A percentile compares a stretch with the other conserved stretches of the same genome.
Conservation (phyloP, 257 asterid genomes). For the Dorcoceras hygrometricum region DNA sequence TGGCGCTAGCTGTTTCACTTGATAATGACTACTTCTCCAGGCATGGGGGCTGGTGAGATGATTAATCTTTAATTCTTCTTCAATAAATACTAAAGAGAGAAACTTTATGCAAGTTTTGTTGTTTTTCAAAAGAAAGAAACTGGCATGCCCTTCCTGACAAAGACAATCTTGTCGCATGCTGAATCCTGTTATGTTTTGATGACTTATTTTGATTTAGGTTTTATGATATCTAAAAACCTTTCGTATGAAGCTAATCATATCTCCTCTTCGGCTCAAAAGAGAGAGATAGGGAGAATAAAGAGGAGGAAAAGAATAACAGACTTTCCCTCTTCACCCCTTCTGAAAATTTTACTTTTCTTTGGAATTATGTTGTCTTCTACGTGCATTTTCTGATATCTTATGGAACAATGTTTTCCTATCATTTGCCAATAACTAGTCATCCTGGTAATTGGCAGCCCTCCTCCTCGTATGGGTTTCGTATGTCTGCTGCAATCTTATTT, state of each 20-base stretch:
- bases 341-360: too few relatives aligned
- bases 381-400: too few relatives aligned
- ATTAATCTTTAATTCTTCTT: not conserved
- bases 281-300: too few relatives aligned
- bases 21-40: slow-evolving; percentile 94
- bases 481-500: too few relatives aligned
- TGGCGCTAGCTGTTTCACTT: slow-evolving; percentile 85
- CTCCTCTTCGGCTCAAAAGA: not conserved
- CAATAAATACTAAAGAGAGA: not conserved
- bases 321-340: not conserved
- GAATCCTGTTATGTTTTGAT: not conserved
- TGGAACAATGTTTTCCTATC: too few relatives aligned
- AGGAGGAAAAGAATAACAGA: too few relatives aligned
- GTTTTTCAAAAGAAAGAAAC: too few relatives aligned
- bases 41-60: slow-evolving; percentile 88
- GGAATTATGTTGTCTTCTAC: too few relatives aligned
- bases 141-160: not conserved
- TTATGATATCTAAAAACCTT: not conserved
- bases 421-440: too few relatives aligned
- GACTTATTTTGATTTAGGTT: not conserved
- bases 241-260: not conserved
- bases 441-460: too few relatives aligned
- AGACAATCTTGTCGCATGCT: not conserved
- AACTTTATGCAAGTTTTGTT: not conserved
- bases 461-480: too few relatives aligned